Percentiles rank a stretch among this genome's conserved stretches.
phyloP scores from a whole-genome alignment of 2,329 filamentous ascomycete genomes.

The Colletotrichum zoysiae region DNA sequence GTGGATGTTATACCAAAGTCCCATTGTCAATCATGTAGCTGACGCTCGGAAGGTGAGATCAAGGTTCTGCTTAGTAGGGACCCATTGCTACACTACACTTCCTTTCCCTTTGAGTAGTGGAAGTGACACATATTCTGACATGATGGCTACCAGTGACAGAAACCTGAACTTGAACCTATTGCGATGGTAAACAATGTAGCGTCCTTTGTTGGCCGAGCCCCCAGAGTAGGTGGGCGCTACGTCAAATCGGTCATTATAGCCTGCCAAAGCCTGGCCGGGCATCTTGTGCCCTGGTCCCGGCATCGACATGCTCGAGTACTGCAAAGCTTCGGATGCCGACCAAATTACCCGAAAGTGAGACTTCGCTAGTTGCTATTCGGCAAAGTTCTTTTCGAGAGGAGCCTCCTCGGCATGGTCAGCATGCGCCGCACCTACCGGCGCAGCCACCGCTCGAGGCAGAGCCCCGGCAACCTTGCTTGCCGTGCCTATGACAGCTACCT shows the following conservation, averaged over 20 bases:
- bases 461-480: not conserved
- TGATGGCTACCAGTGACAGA: constrained; percentile 8
- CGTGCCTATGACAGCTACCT: not conserved
- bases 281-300: constrained; percentile 5
- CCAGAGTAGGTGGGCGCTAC: not conserved
- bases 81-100: not conserved
- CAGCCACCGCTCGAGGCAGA: constrained; percentile 20
- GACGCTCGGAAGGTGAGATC: not conserved
- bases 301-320: not conserved
- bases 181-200: constrained; percentile 8
- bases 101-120: not conserved
- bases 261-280: not conserved
- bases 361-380: not conserved
- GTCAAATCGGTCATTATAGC: not conserved
- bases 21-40: constrained; percentile 2
- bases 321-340: too few species aligned
- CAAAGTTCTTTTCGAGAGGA: not conserved
- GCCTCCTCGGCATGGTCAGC: constrained; percentile 9
- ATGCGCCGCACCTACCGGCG: not conserved
- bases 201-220: not conserved
- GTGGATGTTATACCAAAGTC: not conserved
- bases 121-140: constrained; percentile 15
- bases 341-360: not conserved
- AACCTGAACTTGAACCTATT: not conserved
- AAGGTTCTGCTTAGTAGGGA: not conserved